These are phyloP conservation scores for Cornus kousa DNA, from an alignment of 148 eudicot genomes.

Conservation along the genomic window DNA sequence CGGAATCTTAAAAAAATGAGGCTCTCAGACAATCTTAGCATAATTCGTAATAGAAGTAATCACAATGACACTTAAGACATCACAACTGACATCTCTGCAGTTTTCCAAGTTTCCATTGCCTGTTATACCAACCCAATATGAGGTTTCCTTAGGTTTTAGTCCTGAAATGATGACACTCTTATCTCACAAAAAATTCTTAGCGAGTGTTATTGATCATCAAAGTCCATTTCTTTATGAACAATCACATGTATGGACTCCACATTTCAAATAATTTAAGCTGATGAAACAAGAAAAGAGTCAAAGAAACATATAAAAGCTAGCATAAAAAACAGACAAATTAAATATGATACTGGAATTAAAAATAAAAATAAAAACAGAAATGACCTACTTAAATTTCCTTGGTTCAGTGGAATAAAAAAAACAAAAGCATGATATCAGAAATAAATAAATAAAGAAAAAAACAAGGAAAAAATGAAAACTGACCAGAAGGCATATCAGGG, in stretches of 20 bases:
- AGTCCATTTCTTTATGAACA: background rate
- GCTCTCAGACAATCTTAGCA: background rate
- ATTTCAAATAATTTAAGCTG: too few relatives aligned
- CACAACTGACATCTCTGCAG: background rate
- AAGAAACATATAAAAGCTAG: too few relatives aligned
- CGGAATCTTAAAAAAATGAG: too few relatives aligned
- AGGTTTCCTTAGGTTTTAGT: too few relatives aligned
- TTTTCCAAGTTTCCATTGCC: too few relatives aligned
- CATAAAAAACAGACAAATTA: background rate
- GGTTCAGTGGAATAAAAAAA: background rate
- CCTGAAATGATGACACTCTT: too few relatives aligned
- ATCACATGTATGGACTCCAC: background rate
- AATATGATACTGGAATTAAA: too few relatives aligned
- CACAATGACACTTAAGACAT: background rate
- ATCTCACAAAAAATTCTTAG: too few relatives aligned
- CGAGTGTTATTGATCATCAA: background rate
- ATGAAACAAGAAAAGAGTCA: too few relatives aligned
- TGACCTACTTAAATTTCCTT: background rate
- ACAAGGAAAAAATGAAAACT: background rate
- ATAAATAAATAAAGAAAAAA: background rate
- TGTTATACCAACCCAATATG: too few relatives aligned
- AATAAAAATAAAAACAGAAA: too few relatives aligned
- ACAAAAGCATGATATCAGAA: background rate
- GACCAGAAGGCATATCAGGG: constrained; percentile 15
- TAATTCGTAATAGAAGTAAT: background rate